Evolutionary conservation across 371 early-diverging fungal species (phyloP), one percentile per base, ranked within the genome.

Genomic region (Apophysomyces variabilis): DNA sequence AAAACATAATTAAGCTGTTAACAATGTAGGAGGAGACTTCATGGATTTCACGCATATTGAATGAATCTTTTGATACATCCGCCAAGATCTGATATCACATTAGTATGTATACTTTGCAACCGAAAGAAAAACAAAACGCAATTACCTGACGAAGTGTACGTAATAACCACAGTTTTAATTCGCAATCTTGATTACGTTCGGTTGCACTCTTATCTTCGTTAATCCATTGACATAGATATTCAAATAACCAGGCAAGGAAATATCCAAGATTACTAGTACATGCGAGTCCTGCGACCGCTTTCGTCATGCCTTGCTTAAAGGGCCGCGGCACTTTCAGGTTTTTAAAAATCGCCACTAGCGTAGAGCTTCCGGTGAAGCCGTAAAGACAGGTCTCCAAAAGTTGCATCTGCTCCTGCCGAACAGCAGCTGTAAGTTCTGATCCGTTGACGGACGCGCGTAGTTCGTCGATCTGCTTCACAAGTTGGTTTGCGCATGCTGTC

Each of bases 221-320:
- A 9, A 18, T 3, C 64, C 67, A 64, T 38, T 36, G 60, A 26
- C 57, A 61, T 38, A 73, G 38, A 18, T 56, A 63, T 6, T 67
- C 67, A 45, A 66, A 69, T 21, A 67, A 38, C 74, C 74, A 73
- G 13, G 45, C 47, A 18, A 67, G 21, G 18, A 74, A 59, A 32
- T 79, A 63, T 64, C 79, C 78, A 35, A 75, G 46, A 47, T 79
- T 67, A 35, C 74, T 75, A 61, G 65, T 67, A 61, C 76, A 77
- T 2, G 75, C 66, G 11, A 71, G 47, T 4, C 45, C 59, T 1
- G 67, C 62, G 3, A 71, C 13, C 16, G 67, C 43, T 58, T 61
- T 66, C 11, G 45, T 58, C 3, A 57, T 57, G 14, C 67, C 59
- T 11, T 44, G 16, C 44, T 71, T 71, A 13, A 71, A 64, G 3